Base-by-base conservation (phyloP, 2,329 filamentous ascomycete species). In the Sordariomycetes sp. region DNA sequence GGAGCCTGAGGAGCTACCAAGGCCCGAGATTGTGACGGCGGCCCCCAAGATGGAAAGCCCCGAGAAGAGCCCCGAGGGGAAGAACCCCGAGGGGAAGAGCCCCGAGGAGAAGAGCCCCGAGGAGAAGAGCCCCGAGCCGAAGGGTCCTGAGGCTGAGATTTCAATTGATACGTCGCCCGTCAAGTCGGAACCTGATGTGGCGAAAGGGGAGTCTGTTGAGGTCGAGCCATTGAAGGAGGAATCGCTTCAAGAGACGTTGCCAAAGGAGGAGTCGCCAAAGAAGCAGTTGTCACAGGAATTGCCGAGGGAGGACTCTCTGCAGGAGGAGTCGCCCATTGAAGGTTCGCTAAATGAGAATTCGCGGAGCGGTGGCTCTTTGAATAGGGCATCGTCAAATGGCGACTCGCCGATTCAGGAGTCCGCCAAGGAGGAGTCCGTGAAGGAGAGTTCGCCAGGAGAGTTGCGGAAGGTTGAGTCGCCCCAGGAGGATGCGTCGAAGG, bases 51-150 rank as follows among this genome's bases (percentile, higher is more conserved):
- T 63, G 22, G 63, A 68, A 48, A 20, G 34, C 24, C 59, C 58
- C 57, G 28, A 53, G 35, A 63, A 68, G 50, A 50, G 57, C 10
- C 59, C 62, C 10, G 60, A 56, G 34, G 57, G 3, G 28, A 32
- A 32, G 28, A 32, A 8, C 28, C 28, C 28, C 28, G 36, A n/a
- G 20, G 54, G 53, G 42, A 54, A 17, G 22, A 20, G 34, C 24
- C 59, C 58, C 57, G 28, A 53, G 35, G 60, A 63, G 22, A 63
- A 68, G 50, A 50, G 57, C 10, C 59, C 62, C 10, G 60, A 56
- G 34, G 57, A 4, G 4, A 32, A 32, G 28, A 32, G 28, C 17
- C 59, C 58, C 57, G 28, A 53, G 35, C 60, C 63, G 22, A 63
- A 68, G 50, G 42, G 57, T 15, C 59, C 62, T 8, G 60, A 56